phyloP scores from a whole-genome alignment of 495 filamentous ascomycete species.

The Letharia lupina region DNA sequence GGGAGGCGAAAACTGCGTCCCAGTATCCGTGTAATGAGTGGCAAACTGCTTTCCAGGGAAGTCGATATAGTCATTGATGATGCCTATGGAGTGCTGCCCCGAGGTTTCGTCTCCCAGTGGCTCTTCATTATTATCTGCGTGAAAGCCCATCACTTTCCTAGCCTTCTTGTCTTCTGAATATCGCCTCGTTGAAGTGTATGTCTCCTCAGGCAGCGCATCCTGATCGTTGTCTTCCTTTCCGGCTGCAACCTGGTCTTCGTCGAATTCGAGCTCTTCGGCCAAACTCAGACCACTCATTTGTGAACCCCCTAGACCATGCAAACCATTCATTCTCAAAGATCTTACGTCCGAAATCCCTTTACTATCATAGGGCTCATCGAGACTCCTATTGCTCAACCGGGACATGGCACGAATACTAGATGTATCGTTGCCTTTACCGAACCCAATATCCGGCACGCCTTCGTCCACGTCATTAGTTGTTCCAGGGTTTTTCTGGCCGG shows the following conservation, averaged over 20 bases:
- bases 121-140: slow-evolving; percentile 28
- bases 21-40: slow-evolving; percentile 58
- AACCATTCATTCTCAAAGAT: slow-evolving; percentile 54
- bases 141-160: slow-evolving; percentile 43
- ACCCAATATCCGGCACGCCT: slow-evolving; percentile 33
- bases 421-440: slow-evolving; percentile 57
- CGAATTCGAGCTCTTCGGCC: slow-evolving; percentile 83
- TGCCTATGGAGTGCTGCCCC: slow-evolving; percentile 2
- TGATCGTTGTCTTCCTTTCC: slow-evolving; percentile 35
- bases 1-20: slow-evolving; percentile 74
- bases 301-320: slow-evolving; percentile 41
- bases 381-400: slow-evolving; percentile 49
- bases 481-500: slow-evolving; percentile 20
- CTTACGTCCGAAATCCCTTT: slow-evolving; percentile 39
- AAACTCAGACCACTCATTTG: slow-evolving; percentile 65
- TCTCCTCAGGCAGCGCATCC: slow-evolving; percentile 39
- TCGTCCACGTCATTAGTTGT: slow-evolving; percentile 19
- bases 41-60: slow-evolving; percentile 6
- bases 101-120: slow-evolving; percentile 6
- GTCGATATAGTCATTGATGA: slow-evolving; percentile 7
- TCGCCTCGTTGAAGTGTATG: not conserved
- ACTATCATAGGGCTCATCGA: slow-evolving; percentile 52
- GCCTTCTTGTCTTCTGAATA: slow-evolving; percentile 39
- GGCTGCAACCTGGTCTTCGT: slow-evolving; percentile 58
- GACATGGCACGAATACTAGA: slow-evolving; percentile 55